These are phyloP conservation scores for Epichloe coenophiala DNA, from an alignment of 2,329 filamentous ascomycete species.

Conservation along the genomic window DNA sequence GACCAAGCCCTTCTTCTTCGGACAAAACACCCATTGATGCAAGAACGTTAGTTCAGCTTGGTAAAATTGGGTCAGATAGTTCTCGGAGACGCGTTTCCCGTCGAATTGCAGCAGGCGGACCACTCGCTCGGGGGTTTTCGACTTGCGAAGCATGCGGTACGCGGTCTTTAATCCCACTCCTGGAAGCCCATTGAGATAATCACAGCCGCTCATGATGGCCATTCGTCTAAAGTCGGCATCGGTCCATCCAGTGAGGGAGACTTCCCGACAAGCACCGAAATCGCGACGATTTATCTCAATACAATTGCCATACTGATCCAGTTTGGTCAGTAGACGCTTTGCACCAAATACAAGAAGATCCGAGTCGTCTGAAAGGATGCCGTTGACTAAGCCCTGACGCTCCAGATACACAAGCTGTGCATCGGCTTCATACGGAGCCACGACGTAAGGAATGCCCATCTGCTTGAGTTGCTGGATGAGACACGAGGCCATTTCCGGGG, in stretches of 20 bases:
- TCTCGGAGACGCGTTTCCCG: conserved; percentile 69
- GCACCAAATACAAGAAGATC: conserved; percentile 93
- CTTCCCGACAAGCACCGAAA: conserved; percentile 77
- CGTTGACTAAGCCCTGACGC: conserved; percentile 66
- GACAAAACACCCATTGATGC: conserved; percentile 90
- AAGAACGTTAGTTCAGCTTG: conserved; percentile 88
- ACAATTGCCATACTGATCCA: conserved; percentile 87
- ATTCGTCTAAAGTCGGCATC: conserved; percentile 85
- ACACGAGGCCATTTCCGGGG: conserved; percentile 84
- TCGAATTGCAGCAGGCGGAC: conserved; percentile 79
- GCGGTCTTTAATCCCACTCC: conserved; percentile 88
- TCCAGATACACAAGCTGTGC: conserved; percentile 94
- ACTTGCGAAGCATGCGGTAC: conserved; percentile 76
- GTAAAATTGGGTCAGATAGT: conserved; percentile 69
- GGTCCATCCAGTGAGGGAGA: conserved; percentile 84
- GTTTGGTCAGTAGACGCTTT: conserved; percentile 78
- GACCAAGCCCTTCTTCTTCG: conserved; percentile 54
- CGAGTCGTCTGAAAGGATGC: conserved; percentile 91
- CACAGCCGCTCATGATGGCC: conserved; percentile 93
- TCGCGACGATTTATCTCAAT: conserved; percentile 82
- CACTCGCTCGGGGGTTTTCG: conserved; percentile 75
- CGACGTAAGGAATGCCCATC: conserved; percentile 68
- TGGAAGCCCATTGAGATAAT: conserved; percentile 78
- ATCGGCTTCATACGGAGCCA: conserved; percentile 95
- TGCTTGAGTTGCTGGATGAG: conserved; percentile 86